Conservation (phyloP, 2,329 filamentous ascomycete species). For the Phaeosphaeriaceae sp. region DNA sequence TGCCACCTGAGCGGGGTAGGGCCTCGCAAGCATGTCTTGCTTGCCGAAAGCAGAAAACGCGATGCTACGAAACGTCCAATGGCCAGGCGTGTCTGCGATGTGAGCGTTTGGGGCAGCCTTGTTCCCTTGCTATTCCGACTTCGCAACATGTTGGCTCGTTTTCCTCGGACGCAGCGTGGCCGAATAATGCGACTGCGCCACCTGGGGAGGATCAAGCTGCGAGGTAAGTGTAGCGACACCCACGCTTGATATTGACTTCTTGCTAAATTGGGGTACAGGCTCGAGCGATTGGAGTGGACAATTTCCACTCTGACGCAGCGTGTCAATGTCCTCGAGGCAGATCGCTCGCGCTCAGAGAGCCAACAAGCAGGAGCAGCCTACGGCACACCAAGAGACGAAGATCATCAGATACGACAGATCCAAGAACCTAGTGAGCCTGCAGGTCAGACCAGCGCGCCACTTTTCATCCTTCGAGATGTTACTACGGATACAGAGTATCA, state of each 20-base stretch:
- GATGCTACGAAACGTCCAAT: conserved; percentile 48
- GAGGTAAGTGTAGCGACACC: conserved; percentile 8
- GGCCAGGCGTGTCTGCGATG: conserved; percentile 48
- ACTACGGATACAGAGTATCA: conserved; percentile 15
- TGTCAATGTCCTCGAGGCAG: conserved; percentile 22
- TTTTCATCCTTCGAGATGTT: conserved; percentile 27
- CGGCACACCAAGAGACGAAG: not conserved
- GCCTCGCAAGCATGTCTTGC: conserved; percentile 46
- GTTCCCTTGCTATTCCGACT: conserved; percentile 36
- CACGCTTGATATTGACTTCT: not conserved
- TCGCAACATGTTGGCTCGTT: not conserved
- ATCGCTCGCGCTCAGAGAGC: not conserved
- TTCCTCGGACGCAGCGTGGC: conserved; percentile 2
- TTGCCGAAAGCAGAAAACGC: conserved; percentile 53
- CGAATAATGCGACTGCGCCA: conserved; percentile 1
- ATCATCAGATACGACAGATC: not conserved
- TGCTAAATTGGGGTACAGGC: not conserved
- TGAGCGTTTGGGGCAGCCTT: conserved; percentile 44
- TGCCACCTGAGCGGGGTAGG: conserved; percentile 32
- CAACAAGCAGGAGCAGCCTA: not conserved
- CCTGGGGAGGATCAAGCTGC: conserved; percentile 7
- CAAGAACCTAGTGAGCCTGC: not conserved
- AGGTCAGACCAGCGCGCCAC: conserved; percentile 17
- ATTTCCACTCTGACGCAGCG: conserved; percentile 15
- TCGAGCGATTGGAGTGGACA: conserved; percentile 18